A percentile compares a stretch with the other conserved stretches of the same genome.
phyloP scores from a whole-genome alignment of 1,284 basidiomycete genomes.

The Earliella scabrosa region DNA sequence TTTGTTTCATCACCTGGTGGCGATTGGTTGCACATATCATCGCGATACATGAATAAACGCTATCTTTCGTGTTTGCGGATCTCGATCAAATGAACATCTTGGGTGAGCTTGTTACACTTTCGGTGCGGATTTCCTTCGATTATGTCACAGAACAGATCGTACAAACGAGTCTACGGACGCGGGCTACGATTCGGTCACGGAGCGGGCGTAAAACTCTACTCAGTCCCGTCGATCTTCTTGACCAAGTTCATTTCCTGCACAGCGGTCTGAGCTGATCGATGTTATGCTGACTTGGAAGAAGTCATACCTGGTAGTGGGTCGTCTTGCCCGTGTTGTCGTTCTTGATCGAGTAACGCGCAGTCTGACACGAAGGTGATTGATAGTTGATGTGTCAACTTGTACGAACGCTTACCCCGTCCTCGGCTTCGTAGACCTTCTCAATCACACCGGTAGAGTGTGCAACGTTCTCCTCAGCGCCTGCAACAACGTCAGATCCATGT shows the following conservation, averaged over 20 bases:
- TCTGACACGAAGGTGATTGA: conserved; percentile 24
- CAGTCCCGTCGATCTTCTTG: background rate
- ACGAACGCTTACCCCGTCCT: conserved; percentile 31
- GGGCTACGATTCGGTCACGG: no score
- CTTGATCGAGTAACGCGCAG: conserved; percentile 42
- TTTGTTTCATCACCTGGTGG: no score
- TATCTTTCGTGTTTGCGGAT: no score
- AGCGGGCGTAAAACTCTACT: no score
- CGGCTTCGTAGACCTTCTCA: conserved; percentile 35
- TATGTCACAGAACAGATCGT: no score
- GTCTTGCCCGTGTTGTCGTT: conserved; percentile 48
- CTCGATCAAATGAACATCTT: no score
- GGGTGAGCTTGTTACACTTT: no score
- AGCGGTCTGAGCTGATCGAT: background rate
- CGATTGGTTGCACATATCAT: no score
- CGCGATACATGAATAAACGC: no score
- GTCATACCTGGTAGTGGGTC: conserved; percentile 42
- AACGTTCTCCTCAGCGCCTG: conserved; percentile 42
- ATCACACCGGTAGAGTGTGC: conserved; percentile 43
- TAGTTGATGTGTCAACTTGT: background rate
- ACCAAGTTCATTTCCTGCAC: conserved; percentile 46
- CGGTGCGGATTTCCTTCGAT: no score
- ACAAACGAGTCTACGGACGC: no score
- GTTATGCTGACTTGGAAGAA: background rate
- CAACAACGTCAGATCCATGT: background rate